Evolutionary conservation across 2,329 filamentous ascomycete genomes (phyloP), one percentile per base, ranked within the genome.

Genomic region (Achaetomium macrosporum): DNA sequence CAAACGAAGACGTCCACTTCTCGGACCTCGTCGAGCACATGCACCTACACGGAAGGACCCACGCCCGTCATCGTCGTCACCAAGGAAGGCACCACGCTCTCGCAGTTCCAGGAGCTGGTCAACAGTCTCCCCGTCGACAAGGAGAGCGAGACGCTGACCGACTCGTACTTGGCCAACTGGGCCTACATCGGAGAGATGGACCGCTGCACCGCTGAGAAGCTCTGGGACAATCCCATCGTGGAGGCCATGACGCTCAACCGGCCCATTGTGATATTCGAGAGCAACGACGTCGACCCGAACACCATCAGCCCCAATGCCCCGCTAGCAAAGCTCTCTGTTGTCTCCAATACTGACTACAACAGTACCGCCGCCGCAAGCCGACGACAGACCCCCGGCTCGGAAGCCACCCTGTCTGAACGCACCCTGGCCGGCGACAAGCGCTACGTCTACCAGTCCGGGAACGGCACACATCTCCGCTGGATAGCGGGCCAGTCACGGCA

Each of bases 231-330:
- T 31, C 43, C 43, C 3, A 36, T 36, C 13, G 43, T 45, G 17
- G 43, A 45, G 30, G 43, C 43, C 30, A 45, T 45, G 43, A 16
- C 43, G 16, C 30, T 45, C 43, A 35, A 45, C 43, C 30, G 43
- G 10, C 43, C 43, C 17, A 12, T 45, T n/a, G 43, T 36, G 17
- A 35, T 45, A 15, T 45, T 45, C 17, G 43, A 45, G 15, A n/a
- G 43, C 43, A 25, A 35, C 43, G 16, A 36, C 17, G 43, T 36
- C 16, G 43, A 45, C 19, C 43, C 43, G 7, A 20, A 7, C 16
- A 35, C 43, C 16, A 12, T 45, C 10, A 25, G 36, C 43, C 5
- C 19, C 12, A 19, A 45, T 13, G 43, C 43, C 7, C 43, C 43
- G 17, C 10, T 45, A 12, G 36, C 31, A 13, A 45, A 36, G 43